Percentiles rank a stretch among this genome's conserved stretches.
Evolutionary conservation across 2,329 filamentous ascomycete genomes (phyloP).

Genomic region (Phialophora verrucosa): DNA sequence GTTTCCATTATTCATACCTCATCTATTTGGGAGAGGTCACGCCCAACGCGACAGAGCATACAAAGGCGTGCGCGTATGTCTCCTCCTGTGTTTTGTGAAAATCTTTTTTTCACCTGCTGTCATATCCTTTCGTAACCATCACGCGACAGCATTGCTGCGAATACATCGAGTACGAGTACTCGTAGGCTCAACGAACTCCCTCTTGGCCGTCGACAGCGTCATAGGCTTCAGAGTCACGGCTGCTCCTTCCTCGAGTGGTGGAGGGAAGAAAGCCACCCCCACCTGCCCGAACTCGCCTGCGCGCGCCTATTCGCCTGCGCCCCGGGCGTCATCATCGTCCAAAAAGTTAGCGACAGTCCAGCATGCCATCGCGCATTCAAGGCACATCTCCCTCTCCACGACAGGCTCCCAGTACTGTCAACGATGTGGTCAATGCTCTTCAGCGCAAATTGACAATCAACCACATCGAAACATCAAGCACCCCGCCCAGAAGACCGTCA

Average conservation of each 20-base stretch:
- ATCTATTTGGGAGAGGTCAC: slow-evolving; percentile 19
- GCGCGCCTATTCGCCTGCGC: background rate
- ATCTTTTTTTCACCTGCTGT: background rate
- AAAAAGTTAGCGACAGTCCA: slow-evolving; percentile 7
- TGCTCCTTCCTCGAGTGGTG: background rate
- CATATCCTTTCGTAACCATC: background rate
- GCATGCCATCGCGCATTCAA: slow-evolving; percentile 31
- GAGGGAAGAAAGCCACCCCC: background rate
- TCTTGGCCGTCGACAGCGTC: background rate
- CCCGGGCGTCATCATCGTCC: background rate
- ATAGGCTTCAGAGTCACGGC: background rate
- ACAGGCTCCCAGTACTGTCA: slow-evolving; percentile 33
- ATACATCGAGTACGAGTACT: background rate
- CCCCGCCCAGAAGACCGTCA: slow-evolving; percentile 45
- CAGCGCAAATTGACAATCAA: slow-evolving; percentile 36
- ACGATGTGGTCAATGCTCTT: slow-evolving; percentile 38
- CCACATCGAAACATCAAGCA: slow-evolving; percentile 26
- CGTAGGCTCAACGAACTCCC: background rate
- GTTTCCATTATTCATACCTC: slow-evolving; percentile 38
- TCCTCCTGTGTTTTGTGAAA: background rate
- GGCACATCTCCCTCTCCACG: slow-evolving; percentile 31
- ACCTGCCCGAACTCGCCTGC: background rate
- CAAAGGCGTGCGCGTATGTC: slow-evolving; percentile 21
- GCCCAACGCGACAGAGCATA: slow-evolving; percentile 28
- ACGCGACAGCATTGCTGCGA: background rate